These are phyloP conservation scores for Penicillium thymicola DNA, from an alignment of 2,329 filamentous ascomycete species.

Conservation along the genomic window DNA sequence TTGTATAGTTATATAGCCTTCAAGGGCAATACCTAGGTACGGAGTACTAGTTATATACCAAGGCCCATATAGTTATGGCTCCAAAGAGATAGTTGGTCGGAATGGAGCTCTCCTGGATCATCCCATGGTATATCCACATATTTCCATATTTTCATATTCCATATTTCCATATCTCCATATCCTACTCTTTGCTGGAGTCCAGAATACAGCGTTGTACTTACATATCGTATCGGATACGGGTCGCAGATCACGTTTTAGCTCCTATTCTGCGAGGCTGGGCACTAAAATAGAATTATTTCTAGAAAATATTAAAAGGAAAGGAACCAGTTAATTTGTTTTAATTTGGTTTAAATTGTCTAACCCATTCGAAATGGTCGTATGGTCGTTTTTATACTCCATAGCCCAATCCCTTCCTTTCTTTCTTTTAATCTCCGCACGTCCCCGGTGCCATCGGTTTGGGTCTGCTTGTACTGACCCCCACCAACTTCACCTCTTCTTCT, in stretches of 20 bases:
- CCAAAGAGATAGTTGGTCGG: not conserved
- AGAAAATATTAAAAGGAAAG: not conserved
- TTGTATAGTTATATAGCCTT: too few relatives aligned
- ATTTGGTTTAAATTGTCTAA: not conserved
- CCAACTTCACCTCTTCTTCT: constrained; percentile 8
- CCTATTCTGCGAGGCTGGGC: not conserved
- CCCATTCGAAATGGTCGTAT: not conserved
- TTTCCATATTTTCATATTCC: not conserved
- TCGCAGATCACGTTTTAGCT: not conserved
- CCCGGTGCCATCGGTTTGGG: constrained; percentile 22
- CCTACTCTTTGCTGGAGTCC: not conserved
- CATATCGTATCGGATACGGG: not conserved
- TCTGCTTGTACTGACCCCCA: constrained; percentile 11
- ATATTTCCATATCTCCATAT: not conserved
- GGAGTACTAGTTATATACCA: too few relatives aligned
- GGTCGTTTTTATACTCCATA: not conserved
- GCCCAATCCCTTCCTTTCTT: not conserved
- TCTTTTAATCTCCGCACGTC: constrained; percentile 25
- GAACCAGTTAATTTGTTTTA: not conserved
- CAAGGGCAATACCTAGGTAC: not conserved
- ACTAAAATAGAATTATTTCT: not conserved
- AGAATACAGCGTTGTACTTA: not conserved
- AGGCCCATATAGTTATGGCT: not conserved
- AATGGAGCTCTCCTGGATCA: constrained; percentile 8
- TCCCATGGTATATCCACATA: constrained; percentile 3